phyloP scores from a whole-genome alignment of 306 rosid genomes.

The Rubus parviflorus region DNA sequence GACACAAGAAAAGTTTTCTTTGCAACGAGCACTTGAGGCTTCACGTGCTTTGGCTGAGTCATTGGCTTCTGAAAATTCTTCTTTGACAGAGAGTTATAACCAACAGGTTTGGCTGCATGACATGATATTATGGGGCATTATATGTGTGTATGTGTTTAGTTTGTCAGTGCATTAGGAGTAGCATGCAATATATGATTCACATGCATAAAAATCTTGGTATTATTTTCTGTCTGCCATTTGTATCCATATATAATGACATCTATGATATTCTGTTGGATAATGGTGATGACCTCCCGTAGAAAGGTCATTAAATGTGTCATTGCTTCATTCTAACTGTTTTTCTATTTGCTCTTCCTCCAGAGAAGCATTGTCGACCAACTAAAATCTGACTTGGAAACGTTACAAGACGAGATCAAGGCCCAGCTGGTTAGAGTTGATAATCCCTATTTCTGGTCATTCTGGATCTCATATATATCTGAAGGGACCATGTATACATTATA shows the following conservation, averaged over 20 bases:
- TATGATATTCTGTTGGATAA: not conserved
- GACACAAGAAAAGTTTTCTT: conserved; percentile 86
- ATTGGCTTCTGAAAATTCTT: conserved; percentile 93
- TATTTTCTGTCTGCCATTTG: not conserved
- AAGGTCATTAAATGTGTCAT: not conserved
- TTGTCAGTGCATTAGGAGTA: not conserved
- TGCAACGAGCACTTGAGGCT: conserved; percentile 89
- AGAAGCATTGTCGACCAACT: conserved; percentile 79
- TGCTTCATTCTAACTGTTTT: conserved; percentile 12
- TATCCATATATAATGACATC: too few relatives aligned
- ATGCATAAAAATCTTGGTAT: not conserved
- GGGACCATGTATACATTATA: not conserved
- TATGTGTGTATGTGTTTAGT: conserved; percentile 14
- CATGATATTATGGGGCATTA: not conserved
- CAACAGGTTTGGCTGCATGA: conserved; percentile 67
- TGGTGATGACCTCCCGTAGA: not conserved
- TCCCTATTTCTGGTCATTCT: conserved; percentile 7
- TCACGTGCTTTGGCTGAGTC: conserved; percentile 79
- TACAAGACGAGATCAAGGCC: conserved; percentile 73
- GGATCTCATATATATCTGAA: not conserved
- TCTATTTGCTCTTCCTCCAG: conserved; percentile 44
- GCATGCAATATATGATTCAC: not conserved
- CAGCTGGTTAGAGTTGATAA: conserved; percentile 61
- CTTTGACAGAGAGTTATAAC: conserved; percentile 84
- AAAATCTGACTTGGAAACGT: conserved; percentile 74